Evolutionary conservation across 768 basidiomycete species (phyloP), one percentile per base, ranked within the genome.

Genomic region (Collybia sordida): DNA sequence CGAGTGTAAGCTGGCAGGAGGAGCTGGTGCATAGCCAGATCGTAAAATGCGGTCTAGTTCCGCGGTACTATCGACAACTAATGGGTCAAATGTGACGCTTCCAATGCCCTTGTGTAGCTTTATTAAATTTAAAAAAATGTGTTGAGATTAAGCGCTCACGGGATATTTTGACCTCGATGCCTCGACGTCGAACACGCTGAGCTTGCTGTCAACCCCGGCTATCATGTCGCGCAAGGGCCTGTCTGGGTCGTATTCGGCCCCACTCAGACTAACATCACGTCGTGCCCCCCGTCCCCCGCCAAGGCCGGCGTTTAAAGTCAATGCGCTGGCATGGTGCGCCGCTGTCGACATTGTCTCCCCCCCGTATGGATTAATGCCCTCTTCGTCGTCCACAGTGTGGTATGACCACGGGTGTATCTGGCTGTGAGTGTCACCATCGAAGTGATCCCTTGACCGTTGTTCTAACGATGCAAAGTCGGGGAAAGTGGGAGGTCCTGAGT

Each of bases 311-410:
- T 80, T 88, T 15, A 97, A 76, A 0, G 94, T 96, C 45, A 96
- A 73, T 2, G 83, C 91, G 55, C 88, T 91, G 21, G 91, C 93
- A 67, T 97, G 94, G 66, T 97, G 94, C 1, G 86, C 90, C 7
- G 82, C 83, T 0, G 93, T 95, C 0, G 90, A 93, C 51, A 91
- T 66, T 0, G 88, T 89, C 50, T 84, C 82, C 18, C 79, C 83
- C 35, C 77, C 82, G 55, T 83, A 89, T 0, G 86, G 85, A 54
- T 79, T 74, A 25, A 85, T 69, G 17, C 82, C 86, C 11, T 87
- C 86, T 3, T 88, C 85, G 48, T 88, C 82, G 51, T 77, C 80
- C 55, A 65, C 72, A 12, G 72, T 75, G 46, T 72, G 47, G 21
- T 81, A 79, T 18, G 81, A 81, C 82, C 82, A 85, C 0, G 74